Evolutionary conservation across 1,284 basidiomycete species (phyloP).

Genomic region (Sporisorium reilianum): DNA sequence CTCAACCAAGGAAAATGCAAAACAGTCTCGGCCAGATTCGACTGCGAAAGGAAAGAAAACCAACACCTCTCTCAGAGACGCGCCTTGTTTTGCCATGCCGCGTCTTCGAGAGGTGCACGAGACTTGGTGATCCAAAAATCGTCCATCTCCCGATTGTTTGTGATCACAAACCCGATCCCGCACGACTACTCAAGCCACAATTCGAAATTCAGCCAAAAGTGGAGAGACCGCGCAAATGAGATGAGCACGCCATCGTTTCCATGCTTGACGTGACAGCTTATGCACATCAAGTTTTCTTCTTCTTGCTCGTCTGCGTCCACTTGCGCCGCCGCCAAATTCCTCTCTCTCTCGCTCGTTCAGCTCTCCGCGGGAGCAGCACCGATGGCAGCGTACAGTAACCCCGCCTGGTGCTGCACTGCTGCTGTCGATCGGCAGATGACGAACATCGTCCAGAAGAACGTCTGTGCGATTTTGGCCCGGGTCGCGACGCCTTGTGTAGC

Average conservation of each 20-base stretch:
- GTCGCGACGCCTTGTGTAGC: too few species aligned
- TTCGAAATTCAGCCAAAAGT: conserved; percentile 3
- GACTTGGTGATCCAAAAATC: not conserved
- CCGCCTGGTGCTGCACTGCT: conserved; percentile 1
- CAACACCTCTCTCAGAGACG: conserved; percentile 2
- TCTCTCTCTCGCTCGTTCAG: not conserved
- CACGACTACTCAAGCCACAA: conserved; percentile 1
- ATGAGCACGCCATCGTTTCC: conserved; percentile 34
- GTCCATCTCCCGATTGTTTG: conserved; percentile 8
- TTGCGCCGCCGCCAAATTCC: not conserved
- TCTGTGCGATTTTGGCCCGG: too few species aligned
- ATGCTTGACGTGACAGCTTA: conserved; percentile 35
- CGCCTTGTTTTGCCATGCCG: too few species aligned
- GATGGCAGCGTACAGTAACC: not conserved
- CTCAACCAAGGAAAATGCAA: too few species aligned
- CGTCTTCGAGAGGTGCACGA: conserved; percentile 1
- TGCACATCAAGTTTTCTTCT: conserved; percentile 5
- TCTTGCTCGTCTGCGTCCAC: not conserved
- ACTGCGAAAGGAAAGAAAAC: too few species aligned
- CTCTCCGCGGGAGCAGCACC: not conserved
- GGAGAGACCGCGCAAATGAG: too few species aligned
- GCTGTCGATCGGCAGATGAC: conserved; percentile 13
- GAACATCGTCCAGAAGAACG: conserved; percentile 2
- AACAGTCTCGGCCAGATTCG: too few species aligned
- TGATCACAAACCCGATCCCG: not conserved